phyloP scores from a whole-genome alignment of 2,329 filamentous ascomycete genomes.

The Didymella sp. region DNA sequence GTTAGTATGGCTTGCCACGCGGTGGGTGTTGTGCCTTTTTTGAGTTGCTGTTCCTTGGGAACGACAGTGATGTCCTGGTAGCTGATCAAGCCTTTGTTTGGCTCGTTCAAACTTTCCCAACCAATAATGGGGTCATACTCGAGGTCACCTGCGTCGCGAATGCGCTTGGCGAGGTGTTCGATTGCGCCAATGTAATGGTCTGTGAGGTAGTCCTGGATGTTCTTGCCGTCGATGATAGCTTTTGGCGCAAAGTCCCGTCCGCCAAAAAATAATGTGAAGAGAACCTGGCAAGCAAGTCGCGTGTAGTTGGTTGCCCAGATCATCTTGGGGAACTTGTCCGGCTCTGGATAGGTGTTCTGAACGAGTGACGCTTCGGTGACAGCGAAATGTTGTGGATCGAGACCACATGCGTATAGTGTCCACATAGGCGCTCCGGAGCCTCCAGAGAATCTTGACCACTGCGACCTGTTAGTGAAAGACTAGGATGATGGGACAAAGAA shows the following conservation, averaged over 20 bases:
- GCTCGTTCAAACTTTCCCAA: conserved; percentile 97
- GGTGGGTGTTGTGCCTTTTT: conserved; percentile 92
- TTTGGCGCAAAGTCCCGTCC: conserved; percentile 93
- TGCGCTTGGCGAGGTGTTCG: conserved; percentile 79
- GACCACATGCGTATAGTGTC: conserved; percentile 92
- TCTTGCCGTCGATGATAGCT: conserved; percentile 90
- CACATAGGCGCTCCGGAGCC: conserved; percentile 97
- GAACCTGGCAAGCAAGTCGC: conserved; percentile 82
- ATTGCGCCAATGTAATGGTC: conserved; percentile 83
- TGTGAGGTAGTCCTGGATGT: conserved; percentile 95
- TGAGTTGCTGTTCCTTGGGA: conserved; percentile 85
- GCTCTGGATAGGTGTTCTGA: conserved; percentile 89
- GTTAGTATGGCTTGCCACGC: conserved; percentile 93
- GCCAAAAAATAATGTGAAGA: conserved; percentile 94
- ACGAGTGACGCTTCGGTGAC: conserved; percentile 91
- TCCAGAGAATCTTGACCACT: conserved; percentile 94
- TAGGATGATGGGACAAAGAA: conserved; percentile 27
- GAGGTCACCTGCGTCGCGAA: conserved; percentile 88
- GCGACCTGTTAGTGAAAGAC: background rate
- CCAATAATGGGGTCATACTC: conserved; percentile 88
- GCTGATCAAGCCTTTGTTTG: conserved; percentile 85
- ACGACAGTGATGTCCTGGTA: conserved; percentile 81
- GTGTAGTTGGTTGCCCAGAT: conserved; percentile 99
- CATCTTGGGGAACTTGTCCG: conserved; percentile 93
- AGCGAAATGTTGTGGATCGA: conserved; percentile 85